Evolutionary conservation across 1,284 basidiomycete genomes (phyloP), one percentile per base, ranked within the genome.

Genomic region (Heterobasidion occidentale): DNA sequence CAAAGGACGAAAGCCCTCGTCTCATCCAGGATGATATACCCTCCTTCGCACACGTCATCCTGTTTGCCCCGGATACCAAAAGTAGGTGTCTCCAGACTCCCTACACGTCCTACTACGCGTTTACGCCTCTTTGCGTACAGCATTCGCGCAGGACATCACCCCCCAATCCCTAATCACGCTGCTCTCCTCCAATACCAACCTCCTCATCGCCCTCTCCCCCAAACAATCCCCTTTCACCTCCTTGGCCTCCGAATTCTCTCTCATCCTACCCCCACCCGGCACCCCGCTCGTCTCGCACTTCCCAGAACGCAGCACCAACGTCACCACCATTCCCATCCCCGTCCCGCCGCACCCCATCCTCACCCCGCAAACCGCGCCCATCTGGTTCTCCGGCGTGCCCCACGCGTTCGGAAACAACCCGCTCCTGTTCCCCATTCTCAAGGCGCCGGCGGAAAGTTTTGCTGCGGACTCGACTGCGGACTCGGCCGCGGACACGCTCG

Each of bases 31-130:
- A 86, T 69, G 92, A 86, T 62, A 77, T 86, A 47, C 81, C 88
- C 51, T 75, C 80, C 57, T 95, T 90, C 71, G 80, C 87, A 53
- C 92, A 96, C 69, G 79, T 96, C 69, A 81, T 96, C 61, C 69
- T 96, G 59, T 87, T 95, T 62, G 80, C 92, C 1, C 88, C 92
- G 8, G 83, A 88, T 59, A 78, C 87, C 46, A 94, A 94, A 76
- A 77, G 94, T 95, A 63, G 61, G 79, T 67, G 46, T 42, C 47
- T 34, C 44, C 7, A 38, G 8, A 20, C 50, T 46, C 19, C 19
- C 15, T 48, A 14, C 12, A 33, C n/a, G 27, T 19, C 11, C 17
- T 33, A 12, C 17, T 48, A 20, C 19, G n/a, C 19, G 46, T 3
- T 48, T 33, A 20, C 27, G 12, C 11, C 14, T 17, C 12, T 19